Conservation (phyloP, 306 rosid species). For the Vachellia collinsii region DNA sequence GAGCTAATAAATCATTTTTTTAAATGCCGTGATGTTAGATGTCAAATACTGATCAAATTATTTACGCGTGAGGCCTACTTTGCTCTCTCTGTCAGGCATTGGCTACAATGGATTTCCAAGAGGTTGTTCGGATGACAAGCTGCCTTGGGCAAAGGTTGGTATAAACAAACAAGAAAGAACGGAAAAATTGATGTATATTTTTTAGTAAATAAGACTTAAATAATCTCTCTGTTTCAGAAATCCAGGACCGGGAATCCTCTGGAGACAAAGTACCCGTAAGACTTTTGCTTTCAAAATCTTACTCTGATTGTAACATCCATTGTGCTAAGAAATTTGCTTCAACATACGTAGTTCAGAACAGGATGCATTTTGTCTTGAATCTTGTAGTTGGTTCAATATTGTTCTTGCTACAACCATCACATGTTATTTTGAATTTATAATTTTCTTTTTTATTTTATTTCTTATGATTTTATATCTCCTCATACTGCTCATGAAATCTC, state of each 20-base stretch:
- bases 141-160: constrained; percentile 97
- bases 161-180: not conserved
- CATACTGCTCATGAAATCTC: constrained; percentile 10
- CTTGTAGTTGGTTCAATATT: not conserved
- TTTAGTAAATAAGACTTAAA: not conserved
- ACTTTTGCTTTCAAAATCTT: constrained; percentile 21
- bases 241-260: constrained; percentile 82
- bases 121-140: constrained; percentile 91
- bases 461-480: not conserved
- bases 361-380: not conserved
- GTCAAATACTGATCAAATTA: not conserved
- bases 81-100: constrained; percentile 59
- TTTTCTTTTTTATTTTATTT: not conserved
- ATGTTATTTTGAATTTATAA: not conserved
- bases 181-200: not conserved
- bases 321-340: not conserved
- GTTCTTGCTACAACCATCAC: constrained; percentile 5
- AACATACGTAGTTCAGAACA: not conserved
- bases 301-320: constrained; percentile 17
- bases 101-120: constrained; percentile 98
- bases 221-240: constrained; percentile 56
- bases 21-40: not conserved
- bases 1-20: not conserved
- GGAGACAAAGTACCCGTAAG: constrained; percentile 97
- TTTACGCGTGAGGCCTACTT: not conserved